Percentiles rank a stretch among this genome's conserved stretches.
These are phyloP conservation scores for Podospora pseudopauciseta DNA, from an alignment of 495 filamentous ascomycete species.

Conservation along the genomic window DNA sequence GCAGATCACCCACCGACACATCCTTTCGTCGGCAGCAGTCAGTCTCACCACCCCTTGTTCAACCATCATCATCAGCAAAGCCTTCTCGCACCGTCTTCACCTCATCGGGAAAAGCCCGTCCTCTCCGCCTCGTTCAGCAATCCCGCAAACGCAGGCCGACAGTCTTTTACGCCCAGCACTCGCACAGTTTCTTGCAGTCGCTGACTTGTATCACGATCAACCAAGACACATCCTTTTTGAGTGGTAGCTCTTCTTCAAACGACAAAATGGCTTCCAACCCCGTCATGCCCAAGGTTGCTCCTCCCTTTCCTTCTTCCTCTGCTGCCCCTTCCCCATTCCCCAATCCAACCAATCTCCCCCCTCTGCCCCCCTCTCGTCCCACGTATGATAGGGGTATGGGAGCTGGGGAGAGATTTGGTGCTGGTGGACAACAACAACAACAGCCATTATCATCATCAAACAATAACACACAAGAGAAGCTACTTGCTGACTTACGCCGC, in stretches of 20 bases:
- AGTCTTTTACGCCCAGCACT: conserved; percentile 28
- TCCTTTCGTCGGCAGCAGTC: conserved; percentile 1
- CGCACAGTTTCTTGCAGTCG: conserved; percentile 26
- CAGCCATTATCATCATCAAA: not conserved
- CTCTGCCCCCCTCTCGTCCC: not conserved
- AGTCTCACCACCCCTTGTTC: not conserved
- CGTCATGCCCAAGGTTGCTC: conserved; percentile 31
- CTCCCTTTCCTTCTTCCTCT: conserved; percentile 13
- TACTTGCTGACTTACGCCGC: conserved; percentile 26
- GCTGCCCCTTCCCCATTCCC: conserved; percentile 15
- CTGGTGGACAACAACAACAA: conserved; percentile 10
- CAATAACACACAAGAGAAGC: conserved; percentile 17
- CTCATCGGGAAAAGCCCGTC: conserved; percentile 21
- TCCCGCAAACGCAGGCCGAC: conserved; percentile 22
- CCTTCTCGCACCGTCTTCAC: conserved; percentile 18
- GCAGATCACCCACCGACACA: conserved; percentile 6
- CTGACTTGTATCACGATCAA: conserved; percentile 47
- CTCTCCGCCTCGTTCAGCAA: conserved; percentile 29
- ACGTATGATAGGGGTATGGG: not conserved
- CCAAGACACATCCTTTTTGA: conserved; percentile 5
- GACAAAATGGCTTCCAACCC: conserved; percentile 31
- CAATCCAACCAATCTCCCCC: conserved; percentile 12
- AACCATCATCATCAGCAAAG: not conserved
- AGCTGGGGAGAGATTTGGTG: not conserved
- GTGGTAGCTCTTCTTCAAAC: not conserved